Conservation (phyloP, 148 eudicot species). For the Simmondsia chinensis region DNA sequence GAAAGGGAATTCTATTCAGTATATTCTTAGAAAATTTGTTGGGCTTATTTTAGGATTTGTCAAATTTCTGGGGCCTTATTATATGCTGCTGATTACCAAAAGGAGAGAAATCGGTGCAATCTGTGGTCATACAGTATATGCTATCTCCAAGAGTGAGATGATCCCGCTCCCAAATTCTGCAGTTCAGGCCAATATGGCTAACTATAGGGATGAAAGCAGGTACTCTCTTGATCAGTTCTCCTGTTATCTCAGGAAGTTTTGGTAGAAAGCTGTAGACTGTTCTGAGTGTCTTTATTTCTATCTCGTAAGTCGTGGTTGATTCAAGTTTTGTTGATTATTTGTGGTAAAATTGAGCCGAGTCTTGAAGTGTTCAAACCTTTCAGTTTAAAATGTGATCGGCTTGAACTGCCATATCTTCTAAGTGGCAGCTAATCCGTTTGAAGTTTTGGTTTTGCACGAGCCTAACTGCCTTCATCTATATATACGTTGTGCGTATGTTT, state of each 20-base stretch:
- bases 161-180: constrained; percentile 55
- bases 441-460: too few relatives aligned
- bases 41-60: constrained; percentile 44
- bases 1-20: not conserved
- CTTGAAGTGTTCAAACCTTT: too few relatives aligned
- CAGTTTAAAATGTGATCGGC: too few relatives aligned
- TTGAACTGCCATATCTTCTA: too few relatives aligned
- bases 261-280: too few relatives aligned
- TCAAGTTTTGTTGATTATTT: not conserved
- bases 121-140: constrained; percentile 78
- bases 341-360: too few relatives aligned
- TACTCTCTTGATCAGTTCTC: too few relatives aligned
- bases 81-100: constrained; percentile 80
- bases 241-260: too few relatives aligned
- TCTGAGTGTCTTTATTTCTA: not conserved
- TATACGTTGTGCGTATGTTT: too few relatives aligned
- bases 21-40: not conserved
- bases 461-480: too few relatives aligned
- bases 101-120: constrained; percentile 79
- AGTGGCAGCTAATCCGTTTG: too few relatives aligned
- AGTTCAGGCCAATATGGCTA: constrained; percentile 21
- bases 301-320: not conserved
- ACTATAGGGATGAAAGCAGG: constrained; percentile 61
- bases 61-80: constrained; percentile 85
- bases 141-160: constrained; percentile 68